These are phyloP conservation scores for Diaporthe longicolla DNA, from an alignment of 2,329 filamentous ascomycete species.

Conservation along the genomic window DNA sequence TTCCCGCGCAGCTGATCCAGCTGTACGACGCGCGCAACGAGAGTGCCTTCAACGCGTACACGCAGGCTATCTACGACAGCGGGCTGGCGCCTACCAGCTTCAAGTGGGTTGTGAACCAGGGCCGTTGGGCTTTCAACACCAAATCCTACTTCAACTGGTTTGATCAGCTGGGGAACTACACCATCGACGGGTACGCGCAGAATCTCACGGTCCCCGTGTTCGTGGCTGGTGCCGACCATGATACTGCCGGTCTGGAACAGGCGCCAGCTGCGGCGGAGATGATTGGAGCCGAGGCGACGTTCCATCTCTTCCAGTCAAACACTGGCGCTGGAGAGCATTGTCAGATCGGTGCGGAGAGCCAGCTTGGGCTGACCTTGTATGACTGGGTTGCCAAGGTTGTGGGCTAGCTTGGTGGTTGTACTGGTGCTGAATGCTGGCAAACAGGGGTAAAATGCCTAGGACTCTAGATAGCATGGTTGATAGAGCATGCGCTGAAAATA, in stretches of 20 bases:
- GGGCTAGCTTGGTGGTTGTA: background rate
- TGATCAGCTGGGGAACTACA: slow-evolving; percentile 40
- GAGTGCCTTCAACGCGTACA: slow-evolving; percentile 42
- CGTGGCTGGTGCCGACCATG: slow-evolving; percentile 45
- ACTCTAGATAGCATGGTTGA: too few species aligned
- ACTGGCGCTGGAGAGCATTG: slow-evolving; percentile 7
- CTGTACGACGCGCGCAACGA: slow-evolving; percentile 44
- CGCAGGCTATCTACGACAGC: slow-evolving; percentile 10
- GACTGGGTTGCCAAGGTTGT: slow-evolving; percentile 23
- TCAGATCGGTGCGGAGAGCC: slow-evolving; percentile 11
- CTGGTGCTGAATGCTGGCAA: too few species aligned
- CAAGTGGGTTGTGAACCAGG: slow-evolving; percentile 53
- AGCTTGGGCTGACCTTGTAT: slow-evolving; percentile 8
- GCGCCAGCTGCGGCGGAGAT: slow-evolving; percentile 27
- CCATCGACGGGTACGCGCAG: slow-evolving; percentile 41
- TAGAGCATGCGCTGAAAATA: too few species aligned
- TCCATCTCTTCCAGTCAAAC: slow-evolving; percentile 4
- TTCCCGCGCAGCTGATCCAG: slow-evolving; percentile 43
- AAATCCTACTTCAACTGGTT: slow-evolving; percentile 49
- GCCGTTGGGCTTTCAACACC: slow-evolving; percentile 52
- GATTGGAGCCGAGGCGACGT: background rate
- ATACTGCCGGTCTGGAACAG: slow-evolving; percentile 44
- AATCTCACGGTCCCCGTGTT: slow-evolving; percentile 45
- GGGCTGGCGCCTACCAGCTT: slow-evolving; percentile 40
- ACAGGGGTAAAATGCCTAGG: too few species aligned